Base-by-base conservation (phyloP, 1,139 yeast genomes). In the Hanseniaspora uvarum region DNA sequence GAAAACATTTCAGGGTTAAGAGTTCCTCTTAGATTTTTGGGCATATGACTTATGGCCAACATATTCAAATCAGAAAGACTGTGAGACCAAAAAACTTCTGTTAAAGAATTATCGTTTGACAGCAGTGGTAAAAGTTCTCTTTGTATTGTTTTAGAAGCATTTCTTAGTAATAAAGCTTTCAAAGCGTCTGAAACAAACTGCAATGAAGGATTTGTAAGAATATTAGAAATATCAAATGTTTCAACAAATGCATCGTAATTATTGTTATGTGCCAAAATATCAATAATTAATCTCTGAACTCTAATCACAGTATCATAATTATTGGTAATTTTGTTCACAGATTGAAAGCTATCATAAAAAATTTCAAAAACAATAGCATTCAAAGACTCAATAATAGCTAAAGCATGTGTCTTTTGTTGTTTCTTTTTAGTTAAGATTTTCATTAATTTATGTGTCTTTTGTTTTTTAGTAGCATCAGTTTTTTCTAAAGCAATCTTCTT, bases 131-230 rank as follows among this genome's bases (percentile, higher is more conserved):
- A 10, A 7, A 39, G 18, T 1, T 24, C n/a, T 16, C 24, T 39
- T 7, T 39, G 43, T n/a, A 39, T 3, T 5, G 14, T 39, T 23
- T 19, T 24, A n/a, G 43, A 16, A 23, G 43, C 14, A 2, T 39
- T 39, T 44, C 46, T 70, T 6, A 76, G 68, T 0, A 89, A 81
- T 51, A 87, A 69, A 62, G 86, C 83, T 5, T 81, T 72, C 34
- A 76, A 76, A 21, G 53, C 24, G 21, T 43, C 36, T 5, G 48
- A 37, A 0, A 50, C 8, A 34, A 37, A 36, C 11, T 24, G 21
- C 10, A 28, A 18, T 6, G 31, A 28, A n/a, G 28, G 16, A 11
- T 36, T 37, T 4, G 23, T n/a, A 12, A 41, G 18, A 5, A 44
- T 44, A n/a, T 50, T 30, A 5, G 19, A 11, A 19, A 50, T 4